Conservation (phyloP, 2,329 filamentous ascomycete species). For the Stemphylium lycopersici region DNA sequence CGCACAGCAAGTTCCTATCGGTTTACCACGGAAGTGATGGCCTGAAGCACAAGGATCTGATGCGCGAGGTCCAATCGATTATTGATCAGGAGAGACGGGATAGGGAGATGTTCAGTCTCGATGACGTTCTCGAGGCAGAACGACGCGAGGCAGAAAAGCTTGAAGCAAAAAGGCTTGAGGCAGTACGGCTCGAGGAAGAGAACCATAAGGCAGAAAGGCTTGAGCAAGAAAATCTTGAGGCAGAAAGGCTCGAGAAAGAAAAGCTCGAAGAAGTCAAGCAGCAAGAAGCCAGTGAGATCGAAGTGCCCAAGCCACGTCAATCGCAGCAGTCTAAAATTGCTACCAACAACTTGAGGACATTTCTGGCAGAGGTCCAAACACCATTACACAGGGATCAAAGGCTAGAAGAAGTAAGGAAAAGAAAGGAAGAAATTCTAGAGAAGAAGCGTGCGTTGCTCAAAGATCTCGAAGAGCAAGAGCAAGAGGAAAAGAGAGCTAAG, state of each 20-base stretch:
- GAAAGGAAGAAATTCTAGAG: background rate
- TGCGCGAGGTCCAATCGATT: background rate
- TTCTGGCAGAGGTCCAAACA: background rate
- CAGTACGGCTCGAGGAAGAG: no score
- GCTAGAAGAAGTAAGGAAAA: background rate
- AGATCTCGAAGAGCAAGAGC: conserved; percentile 1
- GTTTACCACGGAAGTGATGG: background rate
- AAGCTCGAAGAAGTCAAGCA: no score
- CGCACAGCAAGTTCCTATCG: background rate
- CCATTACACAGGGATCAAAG: background rate
- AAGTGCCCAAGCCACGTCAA: no score
- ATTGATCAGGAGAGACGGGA: background rate
- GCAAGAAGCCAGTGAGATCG: no score
- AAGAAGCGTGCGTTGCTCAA: conserved; percentile 1
- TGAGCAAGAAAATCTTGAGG: no score
- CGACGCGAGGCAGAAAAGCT: no score
- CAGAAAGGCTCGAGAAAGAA: no score
- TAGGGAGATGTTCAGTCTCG: no score
- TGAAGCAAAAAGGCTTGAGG: no score
- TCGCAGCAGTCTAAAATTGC: background rate
- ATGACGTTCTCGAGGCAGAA: no score
- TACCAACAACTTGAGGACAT: background rate
- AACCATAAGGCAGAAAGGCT: no score
- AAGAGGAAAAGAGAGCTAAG: background rate
- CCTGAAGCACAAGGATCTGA: background rate